A percentile compares a stretch with the other conserved stretches of the same genome.
These are phyloP conservation scores for Bolboschoenus planiculmis DNA, from an alignment of 176 grass and related monocot species.

Conservation along the genomic window DNA sequence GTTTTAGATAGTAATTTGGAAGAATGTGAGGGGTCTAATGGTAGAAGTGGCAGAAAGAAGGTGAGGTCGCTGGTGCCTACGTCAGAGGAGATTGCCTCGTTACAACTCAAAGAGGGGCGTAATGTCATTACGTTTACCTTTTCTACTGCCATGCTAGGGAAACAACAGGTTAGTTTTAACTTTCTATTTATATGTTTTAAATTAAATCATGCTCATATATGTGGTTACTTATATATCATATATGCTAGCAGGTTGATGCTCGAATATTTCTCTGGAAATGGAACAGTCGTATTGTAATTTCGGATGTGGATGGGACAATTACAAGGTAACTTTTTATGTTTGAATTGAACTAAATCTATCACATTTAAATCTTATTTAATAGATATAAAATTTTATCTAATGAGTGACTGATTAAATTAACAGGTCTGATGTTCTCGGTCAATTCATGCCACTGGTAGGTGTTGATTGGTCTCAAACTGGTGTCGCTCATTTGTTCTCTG, in stretches of 20 bases:
- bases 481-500: slow-evolving; percentile 96
- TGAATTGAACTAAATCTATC: neutral
- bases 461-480: slow-evolving; percentile 98
- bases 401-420: slow-evolving; percentile 25
- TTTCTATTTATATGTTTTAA: slow-evolving; percentile 12
- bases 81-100: slow-evolving; percentile 67
- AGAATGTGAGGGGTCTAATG: slow-evolving; percentile 34
- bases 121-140: slow-evolving; percentile 84
- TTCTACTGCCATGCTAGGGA: slow-evolving; percentile 84
- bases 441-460: slow-evolving; percentile 97
- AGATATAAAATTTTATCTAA: neutral
- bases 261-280: slow-evolving; percentile 95
- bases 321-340: slow-evolving; percentile 64
- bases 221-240: neutral
- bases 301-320: slow-evolving; percentile 97
- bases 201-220: neutral
- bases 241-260: slow-evolving; percentile 69
- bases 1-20: slow-evolving; percentile 24
- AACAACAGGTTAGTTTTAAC: slow-evolving; percentile 54
- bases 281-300: slow-evolving; percentile 81
- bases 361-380: neutral
- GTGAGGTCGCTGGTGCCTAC: slow-evolving; percentile 59
- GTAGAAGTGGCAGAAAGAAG: slow-evolving; percentile 42
- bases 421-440: slow-evolving; percentile 97
- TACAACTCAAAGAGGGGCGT: slow-evolving; percentile 80